Conservation (phyloP, 495 filamentous ascomycete genomes). For the Neurospora tetrasperma region DNA sequence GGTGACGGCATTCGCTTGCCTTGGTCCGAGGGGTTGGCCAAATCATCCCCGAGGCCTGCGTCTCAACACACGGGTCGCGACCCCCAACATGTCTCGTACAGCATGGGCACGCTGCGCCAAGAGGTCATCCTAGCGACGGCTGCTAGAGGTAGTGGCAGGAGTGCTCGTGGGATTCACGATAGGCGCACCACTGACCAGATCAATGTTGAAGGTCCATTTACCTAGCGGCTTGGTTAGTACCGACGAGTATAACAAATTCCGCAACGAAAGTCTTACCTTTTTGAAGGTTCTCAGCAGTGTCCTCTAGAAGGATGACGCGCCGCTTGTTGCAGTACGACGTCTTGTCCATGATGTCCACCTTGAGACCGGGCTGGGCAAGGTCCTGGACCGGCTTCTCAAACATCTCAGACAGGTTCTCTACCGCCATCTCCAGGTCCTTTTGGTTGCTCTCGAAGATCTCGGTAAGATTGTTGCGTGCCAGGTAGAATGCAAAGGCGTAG, state of each 20-base stretch:
- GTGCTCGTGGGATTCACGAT: not conserved
- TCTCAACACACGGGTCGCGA: not conserved
- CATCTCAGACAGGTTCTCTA: slow-evolving; percentile 91
- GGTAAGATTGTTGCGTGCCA: slow-evolving; percentile 87
- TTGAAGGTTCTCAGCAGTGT: slow-evolving; percentile 84
- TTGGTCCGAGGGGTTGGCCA: not conserved
- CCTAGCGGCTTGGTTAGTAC: slow-evolving; percentile 19
- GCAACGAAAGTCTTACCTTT: slow-evolving; percentile 51
- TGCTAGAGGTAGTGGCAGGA: slow-evolving; percentile 10
- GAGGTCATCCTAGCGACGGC: slow-evolving; percentile 6
- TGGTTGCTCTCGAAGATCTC: slow-evolving; percentile 99
- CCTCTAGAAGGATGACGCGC: slow-evolving; percentile 75
- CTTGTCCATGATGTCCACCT: slow-evolving; percentile 97
- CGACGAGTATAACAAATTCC: not conserved
- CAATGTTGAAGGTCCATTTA: slow-evolving; percentile 38
- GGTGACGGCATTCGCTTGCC: not conserved
- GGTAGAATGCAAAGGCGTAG: slow-evolving; percentile 95
- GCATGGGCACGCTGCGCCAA: not conserved
- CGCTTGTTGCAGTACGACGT: slow-evolving; percentile 92
- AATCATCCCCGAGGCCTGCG: not conserved
- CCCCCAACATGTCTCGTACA: not conserved
- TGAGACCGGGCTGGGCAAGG: slow-evolving; percentile 58
- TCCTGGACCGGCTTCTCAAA: slow-evolving; percentile 91
- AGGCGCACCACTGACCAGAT: slow-evolving; percentile 17
- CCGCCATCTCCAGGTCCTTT: slow-evolving; percentile 93